A percentile compares a stretch with the other conserved stretches of the same genome.
These are phyloP conservation scores for Exophiala sideris DNA, from an alignment of 2,329 filamentous ascomycete genomes.

Conservation along the genomic window DNA sequence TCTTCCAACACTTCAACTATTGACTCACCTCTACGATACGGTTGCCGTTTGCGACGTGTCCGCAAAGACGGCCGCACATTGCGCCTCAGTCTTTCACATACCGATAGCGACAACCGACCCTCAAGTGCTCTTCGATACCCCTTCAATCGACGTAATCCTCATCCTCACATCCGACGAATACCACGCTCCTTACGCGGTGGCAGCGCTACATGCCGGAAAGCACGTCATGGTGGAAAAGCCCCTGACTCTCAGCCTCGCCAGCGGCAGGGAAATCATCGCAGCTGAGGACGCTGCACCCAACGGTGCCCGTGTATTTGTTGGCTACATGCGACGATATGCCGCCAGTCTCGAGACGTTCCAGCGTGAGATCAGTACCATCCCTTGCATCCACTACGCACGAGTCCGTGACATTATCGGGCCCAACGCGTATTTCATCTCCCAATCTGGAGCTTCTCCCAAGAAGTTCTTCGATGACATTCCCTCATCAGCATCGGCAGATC, in stretches of 20 bases:
- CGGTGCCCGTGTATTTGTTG: slow-evolving; percentile 53
- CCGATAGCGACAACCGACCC: slow-evolving; percentile 33
- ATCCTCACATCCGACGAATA: slow-evolving; percentile 68
- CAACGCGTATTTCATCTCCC: slow-evolving; percentile 38
- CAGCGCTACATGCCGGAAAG: slow-evolving; percentile 66
- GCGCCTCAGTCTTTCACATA: slow-evolving; percentile 34
- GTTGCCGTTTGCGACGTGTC: slow-evolving; percentile 55
- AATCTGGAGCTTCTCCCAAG: slow-evolving; percentile 32
- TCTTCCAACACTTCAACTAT: slow-evolving; percentile 45
- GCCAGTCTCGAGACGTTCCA: slow-evolving; percentile 53
- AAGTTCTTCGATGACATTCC: neutral
- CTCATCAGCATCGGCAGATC: too few relatives aligned
- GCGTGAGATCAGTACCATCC: slow-evolving; percentile 49
- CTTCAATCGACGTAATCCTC: slow-evolving; percentile 65
- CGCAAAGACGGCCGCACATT: slow-evolving; percentile 37
- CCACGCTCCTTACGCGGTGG: slow-evolving; percentile 63
- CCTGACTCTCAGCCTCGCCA: slow-evolving; percentile 55
- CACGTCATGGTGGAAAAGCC: slow-evolving; percentile 80
- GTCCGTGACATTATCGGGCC: slow-evolving; percentile 56
- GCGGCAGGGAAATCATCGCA: slow-evolving; percentile 53
- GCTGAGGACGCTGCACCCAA: slow-evolving; percentile 52
- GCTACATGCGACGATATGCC: slow-evolving; percentile 60
- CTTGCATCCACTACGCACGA: slow-evolving; percentile 52
- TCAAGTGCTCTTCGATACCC: slow-evolving; percentile 60
- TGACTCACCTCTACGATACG: slow-evolving; percentile 45